A percentile compares a stretch with the other conserved stretches of the same genome.
These are phyloP conservation scores for Vigna reflexopilosa DNA, from an alignment of 306 rosid species.

Conservation along the genomic window DNA sequence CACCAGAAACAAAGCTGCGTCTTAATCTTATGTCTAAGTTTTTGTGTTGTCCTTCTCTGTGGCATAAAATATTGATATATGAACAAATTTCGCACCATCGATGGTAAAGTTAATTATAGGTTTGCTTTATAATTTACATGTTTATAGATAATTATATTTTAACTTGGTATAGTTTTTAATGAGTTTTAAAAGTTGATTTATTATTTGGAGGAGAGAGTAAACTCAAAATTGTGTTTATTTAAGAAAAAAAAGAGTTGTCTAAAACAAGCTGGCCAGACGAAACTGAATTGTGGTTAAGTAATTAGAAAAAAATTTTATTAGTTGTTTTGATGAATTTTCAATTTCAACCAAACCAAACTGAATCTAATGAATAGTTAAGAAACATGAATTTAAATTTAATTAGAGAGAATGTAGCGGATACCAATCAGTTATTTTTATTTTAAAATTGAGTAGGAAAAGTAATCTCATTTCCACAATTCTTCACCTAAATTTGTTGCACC, in stretches of 20 bases:
- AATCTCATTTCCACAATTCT: no score
- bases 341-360: no score
- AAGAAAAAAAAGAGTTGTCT: not conserved
- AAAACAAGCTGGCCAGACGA: not conserved
- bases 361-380: no score
- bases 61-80: conserved; percentile 3
- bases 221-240: not conserved
- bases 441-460: no score
- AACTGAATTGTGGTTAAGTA: not conserved
- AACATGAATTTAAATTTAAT: no score
- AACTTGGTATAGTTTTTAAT: not conserved
- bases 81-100: conserved; percentile 7
- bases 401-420: no score
- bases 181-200: not conserved
- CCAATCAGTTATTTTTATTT: no score
- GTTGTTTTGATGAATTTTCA: no score
- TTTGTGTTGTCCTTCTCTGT: conserved; percentile 17
- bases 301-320: not conserved
- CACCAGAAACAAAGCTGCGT: conserved; percentile 17
- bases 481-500: no score
- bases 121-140: not conserved
- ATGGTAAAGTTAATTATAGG: not conserved
- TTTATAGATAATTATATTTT: not conserved
- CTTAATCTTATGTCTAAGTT: conserved; percentile 27
- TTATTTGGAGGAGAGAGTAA: not conserved